Percentiles rank a stretch among this genome's conserved stretches.
Evolutionary conservation across 2,329 filamentous ascomycete species (phyloP).

Genomic region (Amphichorda felina): DNA sequence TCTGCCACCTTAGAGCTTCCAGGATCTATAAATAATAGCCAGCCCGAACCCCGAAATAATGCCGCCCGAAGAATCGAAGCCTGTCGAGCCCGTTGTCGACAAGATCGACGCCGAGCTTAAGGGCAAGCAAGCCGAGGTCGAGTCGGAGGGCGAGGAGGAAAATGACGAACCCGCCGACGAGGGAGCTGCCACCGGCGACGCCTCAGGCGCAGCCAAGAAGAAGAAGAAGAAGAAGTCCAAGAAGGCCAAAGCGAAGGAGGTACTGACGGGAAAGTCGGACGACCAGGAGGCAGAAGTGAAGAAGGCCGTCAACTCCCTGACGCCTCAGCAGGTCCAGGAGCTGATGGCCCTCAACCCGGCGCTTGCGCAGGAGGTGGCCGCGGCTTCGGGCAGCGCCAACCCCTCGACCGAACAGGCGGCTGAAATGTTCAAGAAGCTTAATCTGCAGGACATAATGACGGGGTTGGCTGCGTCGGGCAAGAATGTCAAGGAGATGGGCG

Average conservation of each 20-base stretch:
- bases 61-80: slow-evolving; percentile 46
- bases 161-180: slow-evolving; percentile 9
- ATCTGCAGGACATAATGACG: slow-evolving; percentile 61
- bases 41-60: slow-evolving; percentile 3
- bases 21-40: background rate
- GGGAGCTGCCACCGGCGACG: slow-evolving; percentile 11
- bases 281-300: slow-evolving; percentile 28
- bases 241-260: slow-evolving; percentile 46
- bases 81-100: slow-evolving; percentile 39
- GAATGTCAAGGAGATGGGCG: slow-evolving; percentile 91
- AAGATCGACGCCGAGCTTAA: slow-evolving; percentile 32
- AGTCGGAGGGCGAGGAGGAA: slow-evolving; percentile 36
- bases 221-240: slow-evolving; percentile 58
- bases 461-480: slow-evolving; percentile 67
- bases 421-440: slow-evolving; percentile 48
- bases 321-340: slow-evolving; percentile 47
- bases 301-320: slow-evolving; percentile 40
- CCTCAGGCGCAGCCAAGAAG: slow-evolving; percentile 22
- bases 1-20: background rate
- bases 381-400: slow-evolving; percentile 22
- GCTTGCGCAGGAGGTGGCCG: slow-evolving; percentile 45
- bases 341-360: slow-evolving; percentile 64
- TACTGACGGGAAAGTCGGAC: slow-evolving; percentile 21
- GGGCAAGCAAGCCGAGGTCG: slow-evolving; percentile 30
- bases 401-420: slow-evolving; percentile 29